These are phyloP conservation scores for Plasmodium knowlesi DNA, from an alignment of 169 alveolate species.

Conservation along the genomic window DNA sequence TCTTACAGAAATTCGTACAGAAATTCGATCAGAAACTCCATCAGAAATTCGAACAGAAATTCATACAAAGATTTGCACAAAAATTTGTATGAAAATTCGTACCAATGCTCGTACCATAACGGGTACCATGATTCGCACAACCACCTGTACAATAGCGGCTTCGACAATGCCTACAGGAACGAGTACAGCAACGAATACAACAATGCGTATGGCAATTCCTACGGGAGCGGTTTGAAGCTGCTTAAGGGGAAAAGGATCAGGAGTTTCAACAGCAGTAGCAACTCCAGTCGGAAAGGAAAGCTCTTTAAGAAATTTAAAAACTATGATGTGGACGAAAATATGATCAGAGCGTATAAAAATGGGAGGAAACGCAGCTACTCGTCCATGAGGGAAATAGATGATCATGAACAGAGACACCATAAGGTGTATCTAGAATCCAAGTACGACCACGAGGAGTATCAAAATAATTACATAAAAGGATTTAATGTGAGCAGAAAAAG, in stretches of 20 bases:
- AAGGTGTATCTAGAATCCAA: conserved; percentile 30
- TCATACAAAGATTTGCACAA: too few relatives aligned
- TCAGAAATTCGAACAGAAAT: too few relatives aligned
- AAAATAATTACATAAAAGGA: conserved; percentile 22
- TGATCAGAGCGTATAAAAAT: conserved; percentile 27
- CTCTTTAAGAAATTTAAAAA: conserved; percentile 25
- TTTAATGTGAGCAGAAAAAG: conserved; percentile 28
- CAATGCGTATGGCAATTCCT: not conserved
- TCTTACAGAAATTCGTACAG: not conserved
- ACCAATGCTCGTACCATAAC: not conserved
- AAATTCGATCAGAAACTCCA: too few relatives aligned
- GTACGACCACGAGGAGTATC: conserved; percentile 35
- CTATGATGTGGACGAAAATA: conserved; percentile 2
- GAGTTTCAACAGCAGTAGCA: conserved; percentile 27
- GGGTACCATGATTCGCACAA: conserved; percentile 4
- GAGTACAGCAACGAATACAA: not conserved
- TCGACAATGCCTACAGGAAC: not conserved
- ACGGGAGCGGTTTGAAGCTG: not conserved
- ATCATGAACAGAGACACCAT: conserved; percentile 11
- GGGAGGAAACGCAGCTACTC: conserved; percentile 38
- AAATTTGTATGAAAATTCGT: not conserved
- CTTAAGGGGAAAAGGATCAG: conserved; percentile 23
- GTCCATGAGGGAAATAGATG: conserved; percentile 18
- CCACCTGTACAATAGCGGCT: not conserved
- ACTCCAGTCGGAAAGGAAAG: conserved; percentile 22